phyloP scores from a whole-genome alignment of 257 asterid genomes.

The Penstemon barbatus region DNA sequence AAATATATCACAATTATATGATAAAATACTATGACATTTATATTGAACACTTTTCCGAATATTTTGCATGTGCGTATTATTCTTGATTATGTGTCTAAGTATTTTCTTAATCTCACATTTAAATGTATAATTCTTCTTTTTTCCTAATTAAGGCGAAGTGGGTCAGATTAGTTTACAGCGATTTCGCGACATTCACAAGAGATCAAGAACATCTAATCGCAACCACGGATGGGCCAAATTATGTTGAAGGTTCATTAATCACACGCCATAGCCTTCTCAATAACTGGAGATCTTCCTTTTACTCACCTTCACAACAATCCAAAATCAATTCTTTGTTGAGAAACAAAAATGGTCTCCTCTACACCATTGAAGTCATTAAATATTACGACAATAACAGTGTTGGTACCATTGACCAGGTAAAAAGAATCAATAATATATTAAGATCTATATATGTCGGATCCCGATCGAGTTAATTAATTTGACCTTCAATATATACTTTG shows the following conservation, averaged over 20 bases:
- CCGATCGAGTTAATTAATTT: no score
- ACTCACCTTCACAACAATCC: constrained; percentile 46
- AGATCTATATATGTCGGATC: background rate
- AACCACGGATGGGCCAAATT: constrained; percentile 32
- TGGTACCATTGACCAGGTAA: constrained; percentile 43
- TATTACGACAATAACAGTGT: constrained; percentile 43
- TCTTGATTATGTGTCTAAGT: no score
- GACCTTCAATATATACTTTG: no score
- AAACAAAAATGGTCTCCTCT: constrained; percentile 40
- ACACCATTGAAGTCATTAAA: constrained; percentile 54
- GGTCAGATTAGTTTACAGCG: constrained; percentile 47
- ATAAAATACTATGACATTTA: no score
- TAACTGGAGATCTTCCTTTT: constrained; percentile 72
- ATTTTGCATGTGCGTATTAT: background rate
- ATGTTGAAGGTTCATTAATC: constrained; percentile 63
- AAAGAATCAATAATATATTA: background rate
- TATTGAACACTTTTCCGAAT: background rate
- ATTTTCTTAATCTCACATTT: background rate
- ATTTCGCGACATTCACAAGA: constrained; percentile 44
- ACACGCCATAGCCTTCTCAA: constrained; percentile 50
- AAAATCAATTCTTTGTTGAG: constrained; percentile 39
- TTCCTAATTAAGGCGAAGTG: constrained; percentile 50
- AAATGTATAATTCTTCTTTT: background rate
- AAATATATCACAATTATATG: no score
- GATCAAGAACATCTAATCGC: constrained; percentile 60